These are phyloP conservation scores for Venturia aucupariae DNA, from an alignment of 2,329 filamentous ascomycete species.

Conservation along the genomic window DNA sequence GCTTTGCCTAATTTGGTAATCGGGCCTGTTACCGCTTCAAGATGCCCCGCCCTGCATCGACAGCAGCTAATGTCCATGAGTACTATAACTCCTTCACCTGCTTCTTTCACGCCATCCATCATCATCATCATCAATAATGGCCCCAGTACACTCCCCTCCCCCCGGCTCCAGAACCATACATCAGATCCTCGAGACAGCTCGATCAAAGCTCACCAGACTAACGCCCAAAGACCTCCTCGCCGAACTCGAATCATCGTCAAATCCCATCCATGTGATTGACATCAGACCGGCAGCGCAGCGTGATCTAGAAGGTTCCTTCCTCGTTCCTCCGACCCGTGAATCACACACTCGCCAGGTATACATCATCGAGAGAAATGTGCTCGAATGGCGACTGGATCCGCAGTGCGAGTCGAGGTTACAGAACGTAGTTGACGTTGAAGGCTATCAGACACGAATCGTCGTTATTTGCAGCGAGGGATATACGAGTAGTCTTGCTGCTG, in stretches of 20 bases:
- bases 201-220: neutral
- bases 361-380: slow-evolving; percentile 9
- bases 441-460: neutral
- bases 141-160: neutral
- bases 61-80: neutral
- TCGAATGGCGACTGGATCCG: slow-evolving; percentile 10
- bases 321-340: no score
- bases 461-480: slow-evolving; percentile 7
- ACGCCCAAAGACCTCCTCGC: neutral
- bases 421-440: slow-evolving; percentile 1
- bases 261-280: neutral
- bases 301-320: neutral
- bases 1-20: no score
- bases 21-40: no score
- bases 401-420: neutral
- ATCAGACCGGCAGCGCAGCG: slow-evolving; percentile 7
- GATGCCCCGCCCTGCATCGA: no score
- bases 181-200: neutral
- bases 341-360: neutral
- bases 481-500: slow-evolving; percentile 7
- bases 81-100: neutral
- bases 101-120: neutral
- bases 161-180: neutral
- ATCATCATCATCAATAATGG: neutral
- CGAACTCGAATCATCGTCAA: neutral